Evolutionary conservation across 495 filamentous ascomycete genomes (phyloP).

Genomic region (Durotheca rogersii): DNA sequence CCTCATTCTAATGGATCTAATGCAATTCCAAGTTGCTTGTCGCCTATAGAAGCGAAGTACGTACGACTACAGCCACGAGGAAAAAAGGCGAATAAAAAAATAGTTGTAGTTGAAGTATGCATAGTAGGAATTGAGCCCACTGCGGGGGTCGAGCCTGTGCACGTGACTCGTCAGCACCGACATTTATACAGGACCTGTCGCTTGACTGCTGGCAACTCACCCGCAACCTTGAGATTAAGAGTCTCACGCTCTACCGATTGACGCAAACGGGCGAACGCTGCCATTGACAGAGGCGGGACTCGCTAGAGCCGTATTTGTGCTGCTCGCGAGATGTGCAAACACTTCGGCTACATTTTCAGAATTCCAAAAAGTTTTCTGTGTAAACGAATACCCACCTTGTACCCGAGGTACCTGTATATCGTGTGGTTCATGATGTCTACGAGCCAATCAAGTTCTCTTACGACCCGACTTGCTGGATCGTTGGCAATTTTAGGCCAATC

Average conservation of each 20-base stretch:
- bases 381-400: too few species aligned
- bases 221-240: constrained; percentile 76
- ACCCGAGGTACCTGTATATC: too few species aligned
- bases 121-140: constrained; percentile 44
- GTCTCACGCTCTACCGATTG: constrained; percentile 84
- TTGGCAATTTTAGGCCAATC: too few species aligned
- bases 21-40: not conserved
- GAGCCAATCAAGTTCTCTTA: too few species aligned
- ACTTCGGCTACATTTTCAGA: too few species aligned
- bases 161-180: not conserved
- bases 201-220: constrained; percentile 27
- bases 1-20: too few species aligned
- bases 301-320: not conserved
- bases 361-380: too few species aligned
- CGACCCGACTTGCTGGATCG: too few species aligned
- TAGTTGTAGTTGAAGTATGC: constrained; percentile 18
- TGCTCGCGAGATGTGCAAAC: too few species aligned
- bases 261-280: constrained; percentile 57
- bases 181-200: too few species aligned
- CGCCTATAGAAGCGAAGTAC: not conserved
- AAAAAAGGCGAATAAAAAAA: constrained; percentile 13
- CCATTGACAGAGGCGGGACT: not conserved
- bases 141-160: constrained; percentile 42
- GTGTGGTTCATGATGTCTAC: too few species aligned
- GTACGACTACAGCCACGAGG: not conserved